These are phyloP conservation scores for Tulasnella sp. DNA, from an alignment of 768 basidiomycete genomes.

Conservation along the genomic window DNA sequence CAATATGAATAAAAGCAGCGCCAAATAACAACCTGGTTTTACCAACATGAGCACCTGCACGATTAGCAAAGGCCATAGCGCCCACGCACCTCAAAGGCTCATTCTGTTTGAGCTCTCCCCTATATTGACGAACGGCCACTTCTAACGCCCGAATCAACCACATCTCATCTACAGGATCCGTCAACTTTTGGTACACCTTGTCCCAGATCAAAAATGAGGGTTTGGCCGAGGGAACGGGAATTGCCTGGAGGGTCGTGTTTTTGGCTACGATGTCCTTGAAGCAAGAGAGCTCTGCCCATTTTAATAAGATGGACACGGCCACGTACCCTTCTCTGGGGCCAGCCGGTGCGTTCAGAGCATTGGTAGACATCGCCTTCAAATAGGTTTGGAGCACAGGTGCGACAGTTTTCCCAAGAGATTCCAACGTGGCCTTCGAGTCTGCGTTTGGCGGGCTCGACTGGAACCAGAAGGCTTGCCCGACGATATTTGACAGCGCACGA, in stretches of 20 bases:
- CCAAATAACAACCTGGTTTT: slow-evolving; percentile 52
- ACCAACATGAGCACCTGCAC: not conserved
- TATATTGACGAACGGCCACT: slow-evolving; percentile 43
- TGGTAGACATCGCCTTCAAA: slow-evolving; percentile 56
- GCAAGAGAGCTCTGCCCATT: slow-evolving; percentile 26
- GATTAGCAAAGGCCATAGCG: not conserved
- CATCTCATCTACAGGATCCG: slow-evolving; percentile 50
- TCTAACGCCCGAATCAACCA: slow-evolving; percentile 71
- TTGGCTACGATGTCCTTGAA: slow-evolving; percentile 15
- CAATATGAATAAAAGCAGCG: slow-evolving; percentile 58
- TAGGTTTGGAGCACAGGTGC: slow-evolving; percentile 58
- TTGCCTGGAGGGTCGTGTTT: slow-evolving; percentile 27
- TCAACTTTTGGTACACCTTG: slow-evolving; percentile 70
- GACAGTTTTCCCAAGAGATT: slow-evolving; percentile 47
- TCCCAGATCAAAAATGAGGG: slow-evolving; percentile 85
- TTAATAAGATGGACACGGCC: slow-evolving; percentile 58
- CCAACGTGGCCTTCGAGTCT: slow-evolving; percentile 34
- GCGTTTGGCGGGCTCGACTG: slow-evolving; percentile 31
- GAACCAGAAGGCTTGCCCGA: slow-evolving; percentile 54
- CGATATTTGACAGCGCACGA: slow-evolving; percentile 53
- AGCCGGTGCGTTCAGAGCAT: slow-evolving; percentile 49
- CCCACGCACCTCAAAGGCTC: slow-evolving; percentile 47
- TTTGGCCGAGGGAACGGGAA: slow-evolving; percentile 44
- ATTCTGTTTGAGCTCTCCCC: slow-evolving; percentile 43
- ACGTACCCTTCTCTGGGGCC: slow-evolving; percentile 84